A percentile compares a stretch with the other conserved stretches of the same genome.
phyloP scores from a whole-genome alignment of 352 stramenopile species.

The Globisporangium carolinianum region DNA sequence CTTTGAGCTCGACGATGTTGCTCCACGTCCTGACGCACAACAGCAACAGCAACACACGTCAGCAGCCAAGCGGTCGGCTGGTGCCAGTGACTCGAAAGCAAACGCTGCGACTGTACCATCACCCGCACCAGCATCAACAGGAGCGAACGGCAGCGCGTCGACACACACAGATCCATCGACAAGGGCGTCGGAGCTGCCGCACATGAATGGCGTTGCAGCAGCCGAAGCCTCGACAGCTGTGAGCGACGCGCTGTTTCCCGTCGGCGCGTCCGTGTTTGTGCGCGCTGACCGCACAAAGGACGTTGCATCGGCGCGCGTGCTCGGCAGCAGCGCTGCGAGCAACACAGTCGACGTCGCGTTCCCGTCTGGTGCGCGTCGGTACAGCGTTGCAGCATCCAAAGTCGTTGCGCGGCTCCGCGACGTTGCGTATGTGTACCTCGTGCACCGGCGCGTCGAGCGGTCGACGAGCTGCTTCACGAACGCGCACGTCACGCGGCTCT shows the following conservation, averaged over 20 bases:
- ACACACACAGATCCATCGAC: not conserved
- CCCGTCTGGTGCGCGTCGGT: conserved; percentile 44
- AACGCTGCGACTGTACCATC: not conserved
- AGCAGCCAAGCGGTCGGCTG: not conserved
- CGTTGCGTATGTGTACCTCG: conserved; percentile 71
- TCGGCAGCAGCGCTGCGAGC: conserved; percentile 48
- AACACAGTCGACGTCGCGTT: conserved; percentile 66
- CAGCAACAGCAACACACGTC: not conserved
- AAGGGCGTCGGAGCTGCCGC: not conserved
- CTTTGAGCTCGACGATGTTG: conserved; percentile 29
- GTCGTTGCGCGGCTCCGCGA: conserved; percentile 38
- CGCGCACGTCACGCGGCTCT: conserved; percentile 67
- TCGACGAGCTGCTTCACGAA: conserved; percentile 79
- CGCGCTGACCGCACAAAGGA: conserved; percentile 59
- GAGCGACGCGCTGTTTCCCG: conserved; percentile 17
- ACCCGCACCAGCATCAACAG: no score
- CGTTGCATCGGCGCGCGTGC: conserved; percentile 51
- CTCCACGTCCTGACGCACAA: not conserved
- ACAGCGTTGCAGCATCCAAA: conserved; percentile 55
- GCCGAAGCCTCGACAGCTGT: not conserved
- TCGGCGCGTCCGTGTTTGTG: conserved; percentile 57
- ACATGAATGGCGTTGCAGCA: not conserved
- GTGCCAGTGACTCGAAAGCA: not conserved
- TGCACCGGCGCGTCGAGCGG: conserved; percentile 78
- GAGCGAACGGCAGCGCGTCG: no score